phyloP scores from a whole-genome alignment of 257 asterid species.

The Voacanga thouarsii region DNA sequence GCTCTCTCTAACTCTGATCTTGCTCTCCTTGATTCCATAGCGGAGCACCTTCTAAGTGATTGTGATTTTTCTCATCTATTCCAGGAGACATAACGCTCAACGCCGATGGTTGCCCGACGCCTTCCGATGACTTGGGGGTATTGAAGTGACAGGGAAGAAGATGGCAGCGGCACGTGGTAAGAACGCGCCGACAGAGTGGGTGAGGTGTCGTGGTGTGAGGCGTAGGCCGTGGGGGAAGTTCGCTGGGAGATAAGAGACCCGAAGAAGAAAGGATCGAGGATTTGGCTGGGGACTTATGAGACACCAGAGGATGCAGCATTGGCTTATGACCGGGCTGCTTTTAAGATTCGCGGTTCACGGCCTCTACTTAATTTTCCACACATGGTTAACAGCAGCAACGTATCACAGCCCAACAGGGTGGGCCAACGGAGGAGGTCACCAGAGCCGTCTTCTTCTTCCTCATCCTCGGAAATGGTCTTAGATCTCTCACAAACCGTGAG shows the following conservation, averaged over 20 bases:
- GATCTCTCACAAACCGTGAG: too few relatives aligned
- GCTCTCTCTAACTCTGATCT: background rate
- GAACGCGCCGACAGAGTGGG: background rate
- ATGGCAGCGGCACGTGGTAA: background rate
- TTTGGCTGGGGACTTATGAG: constrained; percentile 2
- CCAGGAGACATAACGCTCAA: too few relatives aligned
- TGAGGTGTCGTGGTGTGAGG: background rate
- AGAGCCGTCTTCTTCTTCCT: background rate
- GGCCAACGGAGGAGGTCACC: background rate
- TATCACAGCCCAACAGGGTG: background rate
- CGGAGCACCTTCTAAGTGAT: background rate
- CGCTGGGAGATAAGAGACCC: constrained; percentile 6
- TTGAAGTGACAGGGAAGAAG: background rate
- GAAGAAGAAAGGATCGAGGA: constrained; percentile 1
- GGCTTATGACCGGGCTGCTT: constrained; percentile 3
- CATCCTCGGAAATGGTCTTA: background rate
- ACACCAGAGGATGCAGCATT: constrained; percentile 2
- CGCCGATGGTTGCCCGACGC: too few relatives aligned
- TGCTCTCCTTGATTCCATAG: constrained; percentile 1
- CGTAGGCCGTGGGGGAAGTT: constrained; percentile 10
- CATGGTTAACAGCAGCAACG: background rate
- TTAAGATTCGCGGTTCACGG: background rate
- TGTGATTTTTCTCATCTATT: background rate
- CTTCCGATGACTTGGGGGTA: background rate
- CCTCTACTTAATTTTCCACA: constrained; percentile 4